Base-by-base conservation (phyloP, 768 basidiomycete genomes). In the Russula earlei region DNA sequence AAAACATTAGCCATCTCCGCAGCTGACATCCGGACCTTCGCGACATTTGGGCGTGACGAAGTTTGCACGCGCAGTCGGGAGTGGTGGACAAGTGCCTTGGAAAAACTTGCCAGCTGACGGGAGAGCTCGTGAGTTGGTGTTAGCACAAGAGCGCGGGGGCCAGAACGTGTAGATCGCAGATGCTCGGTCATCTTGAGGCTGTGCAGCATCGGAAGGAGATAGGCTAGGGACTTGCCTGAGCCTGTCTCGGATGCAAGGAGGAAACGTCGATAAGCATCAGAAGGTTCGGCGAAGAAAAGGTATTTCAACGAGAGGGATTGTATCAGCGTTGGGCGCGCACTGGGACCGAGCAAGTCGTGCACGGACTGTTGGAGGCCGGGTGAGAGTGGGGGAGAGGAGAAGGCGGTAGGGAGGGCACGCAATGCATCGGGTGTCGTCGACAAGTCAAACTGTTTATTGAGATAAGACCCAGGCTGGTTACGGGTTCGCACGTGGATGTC, bases 41-140 rank as follows among this genome's bases (percentile, higher is more conserved):
- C 31, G 17, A 65, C 58, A 60, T 87, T 89, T 12, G 80, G 77
- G 40, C 76, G 78, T 52, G 85, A 87, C 9, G 80, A 76, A 56
- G 87, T 91, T 36, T 80, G 48, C 0, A 90, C 80, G n/a, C 86
- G 82, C 12, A 94, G 75, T 67, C 90, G 91, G 63, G 82, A 75
- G 15, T 80, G 69, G 68, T 93, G 91, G 24, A 85, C 70, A 1
- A 95, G 74, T 3, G 76, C 70, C 63, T 94, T 94, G 2, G 90
- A 84, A 55, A 84, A 86, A 0, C 69, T 67, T 0, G 90, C 77
- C 0, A 93, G 75, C 66, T 94, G 92, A 3, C 92, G 79, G 3
- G 87, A 76, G 15, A 96, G 80, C 67, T 95, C 92, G 66, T 95
- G 92, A 0, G 92, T 94, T 0, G 91, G 91, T 1, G 89, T 85